Evolutionary conservation across 2,329 filamentous ascomycete species (phyloP).

Genomic region (Pochonia chlamydosporia): DNA sequence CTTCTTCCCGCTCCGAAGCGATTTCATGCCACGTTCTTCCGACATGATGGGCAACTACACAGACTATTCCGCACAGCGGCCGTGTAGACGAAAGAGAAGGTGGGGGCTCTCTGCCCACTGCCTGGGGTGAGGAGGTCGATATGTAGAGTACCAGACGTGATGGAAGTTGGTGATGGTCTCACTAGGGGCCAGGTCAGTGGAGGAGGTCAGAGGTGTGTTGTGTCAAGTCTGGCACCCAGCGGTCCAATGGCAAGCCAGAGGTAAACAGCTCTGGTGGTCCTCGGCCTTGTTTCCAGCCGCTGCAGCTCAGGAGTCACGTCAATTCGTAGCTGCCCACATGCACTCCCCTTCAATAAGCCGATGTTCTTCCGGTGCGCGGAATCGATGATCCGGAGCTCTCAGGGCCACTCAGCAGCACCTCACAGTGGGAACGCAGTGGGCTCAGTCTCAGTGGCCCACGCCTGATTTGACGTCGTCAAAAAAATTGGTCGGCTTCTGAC

Average conservation of each 20-base stretch:
- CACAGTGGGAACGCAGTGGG: not conserved
- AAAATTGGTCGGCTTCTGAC: conserved; percentile 10
- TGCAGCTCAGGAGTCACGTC: no score
- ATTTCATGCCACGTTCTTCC: conserved; percentile 56
- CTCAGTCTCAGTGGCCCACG: not conserved
- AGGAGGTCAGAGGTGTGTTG: no score
- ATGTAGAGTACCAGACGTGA: no score
- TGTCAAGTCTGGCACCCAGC: no score
- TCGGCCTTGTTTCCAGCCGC: no score
- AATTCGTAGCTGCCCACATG: no score
- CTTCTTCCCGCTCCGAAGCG: conserved; percentile 55
- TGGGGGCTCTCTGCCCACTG: not conserved
- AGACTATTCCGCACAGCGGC: not conserved
- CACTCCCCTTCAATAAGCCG: conserved; percentile 10
- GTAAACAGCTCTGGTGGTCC: no score
- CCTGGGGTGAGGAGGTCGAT: not conserved
- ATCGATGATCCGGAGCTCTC: conserved; percentile 11
- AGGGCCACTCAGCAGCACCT: not conserved
- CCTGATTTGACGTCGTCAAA: conserved; percentile 10
- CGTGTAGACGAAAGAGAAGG: not conserved
- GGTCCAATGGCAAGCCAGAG: no score
- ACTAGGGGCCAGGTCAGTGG: no score
- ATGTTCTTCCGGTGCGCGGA: conserved; percentile 15
- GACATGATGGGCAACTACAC: conserved; percentile 40
- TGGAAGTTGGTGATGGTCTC: no score